These are phyloP conservation scores for Cutaneotrichosporon spelunceum DNA, from an alignment of 1,284 basidiomycete species.

Conservation along the genomic window DNA sequence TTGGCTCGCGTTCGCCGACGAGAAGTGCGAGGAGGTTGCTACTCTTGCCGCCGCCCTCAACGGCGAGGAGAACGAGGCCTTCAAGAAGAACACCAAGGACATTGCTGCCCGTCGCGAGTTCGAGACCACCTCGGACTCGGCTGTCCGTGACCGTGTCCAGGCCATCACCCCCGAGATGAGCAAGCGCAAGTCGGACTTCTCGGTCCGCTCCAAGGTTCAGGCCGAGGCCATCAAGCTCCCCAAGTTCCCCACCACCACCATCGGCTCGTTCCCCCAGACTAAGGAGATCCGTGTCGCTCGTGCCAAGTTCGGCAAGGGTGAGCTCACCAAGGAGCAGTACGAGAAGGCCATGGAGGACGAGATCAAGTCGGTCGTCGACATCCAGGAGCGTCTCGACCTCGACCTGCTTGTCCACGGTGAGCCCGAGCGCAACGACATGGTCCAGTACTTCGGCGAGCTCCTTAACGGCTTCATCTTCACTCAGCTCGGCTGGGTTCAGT, in stretches of 20 bases:
- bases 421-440: constrained; percentile 99
- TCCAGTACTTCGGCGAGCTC: constrained; percentile 99
- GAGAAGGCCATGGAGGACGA: constrained; percentile 99
- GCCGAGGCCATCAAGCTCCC: constrained; percentile 85
- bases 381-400: constrained; percentile 95
- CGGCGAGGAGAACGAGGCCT: constrained; percentile 68
- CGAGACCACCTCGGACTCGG: constrained; percentile 90
- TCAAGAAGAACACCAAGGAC: constrained; percentile 84
- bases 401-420: constrained; percentile 99
- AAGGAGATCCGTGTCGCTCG: constrained; percentile 97
- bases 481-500: constrained; percentile 99
- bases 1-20: constrained; percentile 98
- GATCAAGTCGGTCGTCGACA: constrained; percentile 86
- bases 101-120: constrained; percentile 95
- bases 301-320: constrained; percentile 90
- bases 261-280: constrained; percentile 99
- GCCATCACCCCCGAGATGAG: constrained; percentile 85
- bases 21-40: constrained; percentile 92
- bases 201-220: constrained; percentile 83
- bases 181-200: constrained; percentile 87
- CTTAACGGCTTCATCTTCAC: constrained; percentile 80
- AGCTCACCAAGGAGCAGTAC: constrained; percentile 83
- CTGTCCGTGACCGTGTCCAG: constrained; percentile 91
- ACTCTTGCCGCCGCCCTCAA: constrained; percentile 79
- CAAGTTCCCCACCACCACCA: constrained; percentile 98